These are phyloP conservation scores for Corymbia citriodora DNA, from an alignment of 441 rosid genomes.

Conservation along the genomic window DNA sequence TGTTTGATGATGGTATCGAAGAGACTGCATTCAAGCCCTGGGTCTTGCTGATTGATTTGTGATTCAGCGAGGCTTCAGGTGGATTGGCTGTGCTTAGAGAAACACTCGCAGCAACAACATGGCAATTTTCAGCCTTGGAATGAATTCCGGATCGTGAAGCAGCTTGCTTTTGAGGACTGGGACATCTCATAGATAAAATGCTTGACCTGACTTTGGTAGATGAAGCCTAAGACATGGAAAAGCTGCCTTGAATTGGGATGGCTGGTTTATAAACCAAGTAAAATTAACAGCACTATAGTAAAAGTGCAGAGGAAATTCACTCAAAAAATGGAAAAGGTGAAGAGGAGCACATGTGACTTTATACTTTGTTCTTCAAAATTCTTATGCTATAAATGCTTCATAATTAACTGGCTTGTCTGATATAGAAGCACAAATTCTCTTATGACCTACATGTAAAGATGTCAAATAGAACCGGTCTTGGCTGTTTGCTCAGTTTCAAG, in stretches of 20 bases:
- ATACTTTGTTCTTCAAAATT: not conserved
- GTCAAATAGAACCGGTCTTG: not conserved
- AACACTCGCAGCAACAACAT: not conserved
- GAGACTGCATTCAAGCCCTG: conserved; percentile 7
- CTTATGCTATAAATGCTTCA: not conserved
- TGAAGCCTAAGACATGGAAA: not conserved
- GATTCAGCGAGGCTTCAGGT: conserved; percentile 9
- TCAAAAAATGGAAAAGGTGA: not conserved
- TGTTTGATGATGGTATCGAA: conserved; percentile 4
- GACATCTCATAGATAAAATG: not conserved
- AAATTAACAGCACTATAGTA: not conserved
- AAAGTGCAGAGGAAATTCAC: not conserved
- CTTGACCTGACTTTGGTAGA: not conserved
- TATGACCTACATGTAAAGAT: not conserved
- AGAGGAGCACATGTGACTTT: not conserved
- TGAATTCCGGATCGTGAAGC: conserved; percentile 7
- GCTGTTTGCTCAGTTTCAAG: not conserved
- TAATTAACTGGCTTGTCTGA: not conserved
- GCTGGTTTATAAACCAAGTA: not conserved
- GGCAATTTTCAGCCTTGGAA: conserved; percentile 18
- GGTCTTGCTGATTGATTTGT: conserved; percentile 5
- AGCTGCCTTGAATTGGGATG: not conserved
- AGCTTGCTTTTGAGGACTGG: not conserved
- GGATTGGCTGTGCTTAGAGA: not conserved
- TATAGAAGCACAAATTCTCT: not conserved